These are phyloP conservation scores for Rhododendron mucronatum DNA, from an alignment of 148 eudicot genomes.

Conservation along the genomic window DNA sequence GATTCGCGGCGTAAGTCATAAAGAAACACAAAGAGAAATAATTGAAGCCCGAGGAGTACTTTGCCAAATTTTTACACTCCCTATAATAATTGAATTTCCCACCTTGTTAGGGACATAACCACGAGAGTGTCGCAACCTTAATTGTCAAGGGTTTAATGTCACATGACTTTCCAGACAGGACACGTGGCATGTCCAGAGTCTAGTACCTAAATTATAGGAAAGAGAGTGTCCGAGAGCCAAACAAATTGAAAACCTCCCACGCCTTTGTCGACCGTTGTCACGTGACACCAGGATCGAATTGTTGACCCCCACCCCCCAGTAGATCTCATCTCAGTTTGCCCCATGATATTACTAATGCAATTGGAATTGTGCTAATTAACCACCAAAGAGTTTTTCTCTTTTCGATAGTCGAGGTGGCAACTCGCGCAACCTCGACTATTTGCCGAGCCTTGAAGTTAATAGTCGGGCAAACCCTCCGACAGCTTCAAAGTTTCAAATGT, in stretches of 20 bases:
- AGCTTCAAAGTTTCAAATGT: background rate
- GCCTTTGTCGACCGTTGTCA: slow-evolving; percentile 21
- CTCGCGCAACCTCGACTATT: background rate
- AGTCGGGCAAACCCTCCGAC: background rate
- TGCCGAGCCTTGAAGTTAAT: background rate
- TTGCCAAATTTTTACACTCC: background rate
- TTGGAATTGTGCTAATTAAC: background rate
- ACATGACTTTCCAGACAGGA: slow-evolving; percentile 31
- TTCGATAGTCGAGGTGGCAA: background rate
- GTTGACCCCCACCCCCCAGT: background rate
- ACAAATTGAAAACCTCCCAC: slow-evolving; percentile 10
- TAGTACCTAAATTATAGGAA: slow-evolving; percentile 8
- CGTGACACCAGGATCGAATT: background rate
- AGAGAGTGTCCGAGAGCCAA: slow-evolving; percentile 13
- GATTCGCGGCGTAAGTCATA: background rate
- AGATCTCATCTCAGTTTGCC: background rate
- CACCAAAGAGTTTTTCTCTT: background rate
- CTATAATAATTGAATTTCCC: slow-evolving; percentile 19
- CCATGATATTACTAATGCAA: background rate
- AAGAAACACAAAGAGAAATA: background rate
- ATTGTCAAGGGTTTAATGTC: slow-evolving; percentile 13
- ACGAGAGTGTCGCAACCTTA: slow-evolving; percentile 30
- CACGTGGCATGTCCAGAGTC: slow-evolving; percentile 26
- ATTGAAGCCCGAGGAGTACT: background rate
- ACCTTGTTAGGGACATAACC: slow-evolving; percentile 38